Evolutionary conservation across 345 rosid genomes (phyloP).

Genomic region (Clarkia xantiana): DNA sequence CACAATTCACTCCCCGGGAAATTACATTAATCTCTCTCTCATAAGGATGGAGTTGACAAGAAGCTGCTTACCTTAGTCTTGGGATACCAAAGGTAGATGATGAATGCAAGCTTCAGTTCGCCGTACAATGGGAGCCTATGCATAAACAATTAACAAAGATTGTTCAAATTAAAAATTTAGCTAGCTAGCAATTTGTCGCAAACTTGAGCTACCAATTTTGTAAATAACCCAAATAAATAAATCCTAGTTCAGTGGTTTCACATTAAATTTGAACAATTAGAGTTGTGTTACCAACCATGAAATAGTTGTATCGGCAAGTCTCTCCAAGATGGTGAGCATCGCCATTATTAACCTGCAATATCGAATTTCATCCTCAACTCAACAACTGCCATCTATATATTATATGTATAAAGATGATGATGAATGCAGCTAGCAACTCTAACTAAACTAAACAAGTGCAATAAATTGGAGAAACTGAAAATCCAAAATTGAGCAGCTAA

Average conservation of each 20-base stretch:
- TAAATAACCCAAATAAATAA: no score
- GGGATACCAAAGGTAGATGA: slow-evolving; percentile 32
- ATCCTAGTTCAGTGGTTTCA: no score
- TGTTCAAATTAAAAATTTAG: neutral
- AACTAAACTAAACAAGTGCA: no score
- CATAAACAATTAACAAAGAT: neutral
- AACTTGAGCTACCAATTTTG: neutral
- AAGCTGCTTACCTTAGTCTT: slow-evolving; percentile 18
- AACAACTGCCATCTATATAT: no score
- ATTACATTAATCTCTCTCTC: neutral
- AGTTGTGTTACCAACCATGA: no score
- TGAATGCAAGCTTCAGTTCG: slow-evolving; percentile 24
- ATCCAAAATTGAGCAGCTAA: no score
- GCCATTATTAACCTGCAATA: slow-evolving; percentile 37
- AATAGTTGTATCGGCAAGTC: slow-evolving; percentile 26
- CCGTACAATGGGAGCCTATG: slow-evolving; percentile 35
- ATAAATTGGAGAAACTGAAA: no score
- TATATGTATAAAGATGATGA: no score
- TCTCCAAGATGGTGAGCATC: slow-evolving; percentile 26
- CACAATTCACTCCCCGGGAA: neutral
- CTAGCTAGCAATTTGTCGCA: neutral
- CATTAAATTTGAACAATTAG: no score
- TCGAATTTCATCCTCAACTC: neutral
- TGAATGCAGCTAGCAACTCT: no score
- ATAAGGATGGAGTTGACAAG: neutral